These are phyloP conservation scores for Tillandsia leiboldiana DNA, from an alignment of 176 grass and related monocot species.

Conservation along the genomic window DNA sequence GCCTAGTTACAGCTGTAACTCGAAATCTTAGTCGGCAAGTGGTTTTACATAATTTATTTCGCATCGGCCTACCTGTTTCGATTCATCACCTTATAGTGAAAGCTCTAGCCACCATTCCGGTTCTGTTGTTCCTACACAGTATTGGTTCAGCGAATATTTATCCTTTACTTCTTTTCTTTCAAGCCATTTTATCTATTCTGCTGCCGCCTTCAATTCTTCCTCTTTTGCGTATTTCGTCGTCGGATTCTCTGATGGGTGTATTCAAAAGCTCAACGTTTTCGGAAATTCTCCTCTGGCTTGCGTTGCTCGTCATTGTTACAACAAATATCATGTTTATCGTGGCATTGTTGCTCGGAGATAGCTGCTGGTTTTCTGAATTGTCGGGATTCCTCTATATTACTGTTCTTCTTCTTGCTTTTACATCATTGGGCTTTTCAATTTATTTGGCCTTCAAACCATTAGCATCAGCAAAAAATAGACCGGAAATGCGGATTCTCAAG, in stretches of 20 bases:
- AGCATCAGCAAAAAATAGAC: neutral
- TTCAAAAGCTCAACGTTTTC: neutral
- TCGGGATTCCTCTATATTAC: neutral
- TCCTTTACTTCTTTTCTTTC: neutral
- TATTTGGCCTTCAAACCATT: neutral
- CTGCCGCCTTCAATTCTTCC: neutral
- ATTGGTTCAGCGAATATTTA: neutral
- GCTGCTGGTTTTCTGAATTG: neutral
- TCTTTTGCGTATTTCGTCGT: neutral
- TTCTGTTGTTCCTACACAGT: neutral
- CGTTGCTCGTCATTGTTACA: neutral
- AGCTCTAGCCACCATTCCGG: neutral
- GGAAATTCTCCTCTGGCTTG: neutral
- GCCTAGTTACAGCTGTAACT: neutral
- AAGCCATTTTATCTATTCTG: neutral
- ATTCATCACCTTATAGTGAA: conserved; percentile 1
- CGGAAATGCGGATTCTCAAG: neutral
- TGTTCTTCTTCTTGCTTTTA: neutral
- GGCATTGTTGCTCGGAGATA: neutral
- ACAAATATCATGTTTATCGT: neutral
- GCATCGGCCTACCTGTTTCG: neutral
- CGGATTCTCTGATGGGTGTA: neutral
- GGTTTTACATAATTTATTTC: neutral
- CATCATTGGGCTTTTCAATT: neutral
- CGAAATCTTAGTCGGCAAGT: neutral